Base-by-base conservation (phyloP, 1,139 yeast species). In the Neolecta irregularis region DNA sequence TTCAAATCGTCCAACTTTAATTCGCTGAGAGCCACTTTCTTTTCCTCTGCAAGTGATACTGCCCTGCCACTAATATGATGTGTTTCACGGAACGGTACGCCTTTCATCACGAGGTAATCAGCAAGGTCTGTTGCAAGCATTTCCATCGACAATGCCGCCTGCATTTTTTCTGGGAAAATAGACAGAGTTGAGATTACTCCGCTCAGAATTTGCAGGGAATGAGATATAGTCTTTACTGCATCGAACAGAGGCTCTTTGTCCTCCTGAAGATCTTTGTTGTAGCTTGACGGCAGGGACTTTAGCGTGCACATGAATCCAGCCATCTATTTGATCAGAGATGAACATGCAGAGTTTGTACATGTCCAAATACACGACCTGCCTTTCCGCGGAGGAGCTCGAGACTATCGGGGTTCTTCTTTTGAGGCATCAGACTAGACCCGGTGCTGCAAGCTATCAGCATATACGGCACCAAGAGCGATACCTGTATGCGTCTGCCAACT, bases 101-200 rank as follows among this genome's bases (percentile, higher is more conserved):
- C 98, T 58, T 77, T 83, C 62, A 95, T 74, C 38, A 88, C 99
- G 48, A 88, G 67, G 58, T 88, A 88, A 58, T 88, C 99, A 29
- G 99, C 99, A 49, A 88, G 68, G 56, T 88, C 99, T 17, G 99
- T 88, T 12, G 98, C 98, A 51, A 88, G 69, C 98, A 88, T 91
- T 57, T 91, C 98, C 93, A 85, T 85, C 23, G 96, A 85, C 50
- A 88, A 68, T 1, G 96, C 91, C 30, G 67, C 72, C 48, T 66
- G 67, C 98, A 88, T 88, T 47, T 66, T 74, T 40, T 69, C 74
- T 45, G 69, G 67, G 48, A 76, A 67, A 47, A 85, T 78, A 25
- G 58, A 53, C 49, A 88, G 65, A 1, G 98, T 88, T 2, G 95
- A 80, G 34, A 88, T 65, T 11, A 88, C 96, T 43, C 99, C 99